Percentiles rank a stretch among this genome's conserved stretches.
phyloP scores from a whole-genome alignment of 441 rosid species.

The Sinapis alba region DNA sequence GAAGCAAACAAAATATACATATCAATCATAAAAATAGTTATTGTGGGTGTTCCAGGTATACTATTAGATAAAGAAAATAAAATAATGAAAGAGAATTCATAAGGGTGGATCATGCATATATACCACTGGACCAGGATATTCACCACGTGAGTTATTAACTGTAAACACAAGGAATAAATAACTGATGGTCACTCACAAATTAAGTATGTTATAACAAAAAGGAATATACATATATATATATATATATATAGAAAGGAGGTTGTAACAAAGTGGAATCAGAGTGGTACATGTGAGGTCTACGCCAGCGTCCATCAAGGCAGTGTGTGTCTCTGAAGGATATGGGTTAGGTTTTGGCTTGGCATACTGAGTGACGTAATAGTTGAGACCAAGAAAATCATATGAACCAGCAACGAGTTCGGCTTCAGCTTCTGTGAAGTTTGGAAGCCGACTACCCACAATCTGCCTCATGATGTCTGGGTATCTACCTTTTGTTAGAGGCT shows the following conservation, averaged over 20 bases:
- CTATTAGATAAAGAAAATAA: too few relatives aligned
- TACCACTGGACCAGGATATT: conserved; percentile 21
- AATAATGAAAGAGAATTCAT: neutral
- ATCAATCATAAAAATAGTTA: too few relatives aligned
- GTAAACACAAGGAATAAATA: neutral
- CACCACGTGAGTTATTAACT: neutral
- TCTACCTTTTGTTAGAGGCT: conserved; percentile 44
- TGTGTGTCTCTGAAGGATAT: neutral
- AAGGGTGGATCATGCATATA: neutral
- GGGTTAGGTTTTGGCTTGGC: conserved; percentile 6
- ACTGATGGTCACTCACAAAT: neutral
- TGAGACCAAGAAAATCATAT: conserved; percentile 47
- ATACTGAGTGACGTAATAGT: conserved; percentile 43
- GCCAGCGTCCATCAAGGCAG: conserved; percentile 16
- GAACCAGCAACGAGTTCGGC: conserved; percentile 37
- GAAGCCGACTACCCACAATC: conserved; percentile 40
- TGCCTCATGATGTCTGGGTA: conserved; percentile 45
- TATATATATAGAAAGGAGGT: neutral
- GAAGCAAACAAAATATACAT: neutral
- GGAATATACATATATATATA: neutral
- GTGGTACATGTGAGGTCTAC: conserved; percentile 20
- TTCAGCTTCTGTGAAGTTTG: conserved; percentile 37
- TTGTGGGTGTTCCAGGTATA: too few relatives aligned
- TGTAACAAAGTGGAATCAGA: neutral
- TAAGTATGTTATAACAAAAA: neutral